These are phyloP conservation scores for Hypsizygus ulmarius DNA, from an alignment of 1,284 basidiomycete species.

Conservation along the genomic window DNA sequence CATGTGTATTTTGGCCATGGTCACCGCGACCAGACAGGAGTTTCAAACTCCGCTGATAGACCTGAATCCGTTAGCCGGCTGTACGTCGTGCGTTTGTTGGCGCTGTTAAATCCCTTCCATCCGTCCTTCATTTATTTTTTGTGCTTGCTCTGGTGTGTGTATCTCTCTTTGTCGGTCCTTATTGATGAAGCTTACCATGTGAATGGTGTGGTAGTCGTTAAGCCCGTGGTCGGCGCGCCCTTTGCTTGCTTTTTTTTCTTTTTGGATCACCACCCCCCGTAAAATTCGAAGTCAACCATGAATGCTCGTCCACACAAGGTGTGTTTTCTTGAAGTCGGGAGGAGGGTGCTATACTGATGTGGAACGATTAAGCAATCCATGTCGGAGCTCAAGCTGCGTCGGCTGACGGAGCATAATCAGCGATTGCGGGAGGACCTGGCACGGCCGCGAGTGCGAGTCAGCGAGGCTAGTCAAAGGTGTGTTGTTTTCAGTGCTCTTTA, in stretches of 20 bases:
- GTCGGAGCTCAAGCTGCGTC: slow-evolving; percentile 94
- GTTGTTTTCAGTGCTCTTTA: slow-evolving; percentile 25
- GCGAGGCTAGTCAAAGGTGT: slow-evolving; percentile 88
- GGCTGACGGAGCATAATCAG: slow-evolving; percentile 92
- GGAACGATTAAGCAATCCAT: slow-evolving; percentile 68
- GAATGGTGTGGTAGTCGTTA: slow-evolving; percentile 4
- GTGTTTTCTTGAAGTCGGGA: slow-evolving; percentile 13
- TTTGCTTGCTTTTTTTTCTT: slow-evolving; percentile 14
- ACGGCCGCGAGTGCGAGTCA: slow-evolving; percentile 83
- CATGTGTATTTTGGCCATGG: slow-evolving; percentile 19
- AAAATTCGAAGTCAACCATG: slow-evolving; percentile 31
- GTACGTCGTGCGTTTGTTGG: slow-evolving; percentile 16
- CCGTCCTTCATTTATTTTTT: slow-evolving; percentile 17
- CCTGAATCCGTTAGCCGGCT: too few relatives aligned
- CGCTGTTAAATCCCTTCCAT: slow-evolving; percentile 7
- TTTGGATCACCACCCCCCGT: slow-evolving; percentile 13
- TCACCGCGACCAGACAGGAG: slow-evolving; percentile 13
- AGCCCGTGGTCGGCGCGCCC: slow-evolving; percentile 18
- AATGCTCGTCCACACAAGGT: slow-evolving; percentile 51
- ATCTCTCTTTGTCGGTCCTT: not conserved
- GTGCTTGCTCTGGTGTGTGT: slow-evolving; percentile 22
- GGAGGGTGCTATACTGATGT: not conserved
- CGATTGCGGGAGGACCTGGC: slow-evolving; percentile 88
- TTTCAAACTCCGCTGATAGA: slow-evolving; percentile 40
- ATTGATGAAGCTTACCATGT: not conserved